Percentiles rank a stretch among this genome's conserved stretches.
These are phyloP conservation scores for Tolypocladium amazonense DNA, from an alignment of 2,329 filamentous ascomycete species.

Conservation along the genomic window DNA sequence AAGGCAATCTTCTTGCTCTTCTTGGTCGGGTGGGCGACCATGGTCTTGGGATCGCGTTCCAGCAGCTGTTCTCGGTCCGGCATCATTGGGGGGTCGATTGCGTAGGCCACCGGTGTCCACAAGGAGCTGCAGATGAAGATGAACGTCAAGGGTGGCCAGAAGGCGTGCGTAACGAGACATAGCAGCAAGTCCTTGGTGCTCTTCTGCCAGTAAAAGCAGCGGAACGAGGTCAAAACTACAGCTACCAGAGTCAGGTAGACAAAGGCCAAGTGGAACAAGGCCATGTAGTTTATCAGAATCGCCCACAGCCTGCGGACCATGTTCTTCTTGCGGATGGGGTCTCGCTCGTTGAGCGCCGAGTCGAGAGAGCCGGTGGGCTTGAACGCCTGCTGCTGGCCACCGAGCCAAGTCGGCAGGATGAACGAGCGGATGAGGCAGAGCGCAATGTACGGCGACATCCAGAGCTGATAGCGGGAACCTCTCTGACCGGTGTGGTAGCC, in stretches of 20 bases:
- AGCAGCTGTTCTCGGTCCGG: conserved; percentile 48
- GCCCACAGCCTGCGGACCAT: conserved; percentile 42
- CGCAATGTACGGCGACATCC: conserved; percentile 53
- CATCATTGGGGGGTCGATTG: conserved; percentile 47
- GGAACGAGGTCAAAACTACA: conserved; percentile 38
- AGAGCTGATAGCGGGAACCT: conserved; percentile 44
- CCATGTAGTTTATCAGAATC: conserved; percentile 46
- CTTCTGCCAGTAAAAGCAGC: conserved; percentile 31
- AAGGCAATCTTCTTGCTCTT: conserved; percentile 45
- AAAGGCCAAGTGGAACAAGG: conserved; percentile 42
- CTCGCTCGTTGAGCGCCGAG: conserved; percentile 47
- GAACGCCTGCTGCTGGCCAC: conserved; percentile 47
- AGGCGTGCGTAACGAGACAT: conserved; percentile 47
- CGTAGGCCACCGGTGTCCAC: conserved; percentile 50
- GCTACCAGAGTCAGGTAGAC: conserved; percentile 41
- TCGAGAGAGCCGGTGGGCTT: conserved; percentile 48
- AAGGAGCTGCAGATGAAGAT: conserved; percentile 42
- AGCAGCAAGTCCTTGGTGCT: conserved; percentile 30
- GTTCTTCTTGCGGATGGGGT: conserved; percentile 37
- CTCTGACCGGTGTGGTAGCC: conserved; percentile 50
- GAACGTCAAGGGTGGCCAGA: conserved; percentile 52
- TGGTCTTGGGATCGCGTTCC: conserved; percentile 41
- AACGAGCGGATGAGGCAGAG: conserved; percentile 48
- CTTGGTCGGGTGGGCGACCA: conserved; percentile 39
- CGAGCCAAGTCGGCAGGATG: conserved; percentile 47